These are phyloP conservation scores for Phialemonium atrogriseum DNA, from an alignment of 2,329 filamentous ascomycete genomes.

Conservation along the genomic window DNA sequence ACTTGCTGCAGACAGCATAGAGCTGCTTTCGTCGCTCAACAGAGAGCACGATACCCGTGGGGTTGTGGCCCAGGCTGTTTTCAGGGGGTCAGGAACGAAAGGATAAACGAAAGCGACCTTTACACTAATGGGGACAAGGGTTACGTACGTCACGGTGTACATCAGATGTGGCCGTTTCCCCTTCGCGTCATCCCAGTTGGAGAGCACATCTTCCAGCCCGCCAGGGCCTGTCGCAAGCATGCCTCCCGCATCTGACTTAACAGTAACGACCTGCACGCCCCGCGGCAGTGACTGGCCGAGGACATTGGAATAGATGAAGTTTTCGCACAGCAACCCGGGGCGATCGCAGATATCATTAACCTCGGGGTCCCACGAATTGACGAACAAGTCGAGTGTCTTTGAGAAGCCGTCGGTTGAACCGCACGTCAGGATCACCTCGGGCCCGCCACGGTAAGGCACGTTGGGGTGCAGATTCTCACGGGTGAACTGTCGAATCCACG, in stretches of 20 bases:
- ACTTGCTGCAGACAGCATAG: slow-evolving; percentile 72
- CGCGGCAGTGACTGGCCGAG: slow-evolving; percentile 58
- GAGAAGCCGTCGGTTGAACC: slow-evolving; percentile 80
- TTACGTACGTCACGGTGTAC: slow-evolving; percentile 78
- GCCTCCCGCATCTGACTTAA: slow-evolving; percentile 70
- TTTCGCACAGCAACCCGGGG: slow-evolving; percentile 72
- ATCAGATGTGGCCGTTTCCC: slow-evolving; percentile 75
- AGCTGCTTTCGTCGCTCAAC: slow-evolving; percentile 67
- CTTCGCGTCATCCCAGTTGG: slow-evolving; percentile 69
- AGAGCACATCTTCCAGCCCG: slow-evolving; percentile 67
- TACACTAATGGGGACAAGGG: slow-evolving; percentile 4
- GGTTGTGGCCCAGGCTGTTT: slow-evolving; percentile 16
- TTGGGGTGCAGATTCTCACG: slow-evolving; percentile 71
- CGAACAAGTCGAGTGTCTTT: slow-evolving; percentile 69
- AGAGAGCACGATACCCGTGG: slow-evolving; percentile 37
- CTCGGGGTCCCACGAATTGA: slow-evolving; percentile 64
- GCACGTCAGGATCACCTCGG: slow-evolving; percentile 70
- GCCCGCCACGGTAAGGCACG: slow-evolving; percentile 67
- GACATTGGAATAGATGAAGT: slow-evolving; percentile 74
- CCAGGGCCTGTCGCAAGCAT: slow-evolving; percentile 69
- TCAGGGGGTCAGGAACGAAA: neutral
- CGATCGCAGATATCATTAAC: slow-evolving; percentile 58
- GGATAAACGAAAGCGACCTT: too few species aligned
- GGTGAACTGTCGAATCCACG: slow-evolving; percentile 72
- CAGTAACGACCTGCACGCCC: slow-evolving; percentile 64